Conservation (phyloP, 2,329 filamentous ascomycete genomes). For the Hymenoscyphus fraxineus region DNA sequence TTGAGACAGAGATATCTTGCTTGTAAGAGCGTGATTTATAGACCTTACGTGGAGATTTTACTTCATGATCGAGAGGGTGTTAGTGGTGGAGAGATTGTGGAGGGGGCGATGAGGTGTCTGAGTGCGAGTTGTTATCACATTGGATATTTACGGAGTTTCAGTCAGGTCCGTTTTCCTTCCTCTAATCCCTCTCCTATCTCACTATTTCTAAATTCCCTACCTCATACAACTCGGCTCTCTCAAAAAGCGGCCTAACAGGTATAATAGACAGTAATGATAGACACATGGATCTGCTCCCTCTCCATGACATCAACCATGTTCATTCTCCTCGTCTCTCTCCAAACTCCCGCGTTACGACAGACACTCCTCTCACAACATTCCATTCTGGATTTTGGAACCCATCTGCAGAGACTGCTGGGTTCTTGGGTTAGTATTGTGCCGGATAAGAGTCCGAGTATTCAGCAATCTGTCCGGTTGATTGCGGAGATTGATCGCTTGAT, state of each 20-base stretch:
- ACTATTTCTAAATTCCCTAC: background rate
- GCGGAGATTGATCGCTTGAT: conserved; percentile 44
- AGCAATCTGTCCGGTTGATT: conserved; percentile 46
- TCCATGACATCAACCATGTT: conserved; percentile 35
- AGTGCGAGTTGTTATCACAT: conserved; percentile 45
- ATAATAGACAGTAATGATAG: conserved; percentile 45
- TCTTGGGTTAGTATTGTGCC: conserved; percentile 21
- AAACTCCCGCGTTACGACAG: conserved; percentile 15
- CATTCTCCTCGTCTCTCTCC: conserved; percentile 22
- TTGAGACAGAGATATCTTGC: conserved; percentile 49
- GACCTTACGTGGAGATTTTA: conserved; percentile 46
- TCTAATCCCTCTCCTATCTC: background rate
- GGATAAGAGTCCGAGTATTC: conserved; percentile 40
- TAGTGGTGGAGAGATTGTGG: conserved; percentile 15
- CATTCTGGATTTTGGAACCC: conserved; percentile 18
- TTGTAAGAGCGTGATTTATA: conserved; percentile 50
- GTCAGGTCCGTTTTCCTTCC: conserved; percentile 29
- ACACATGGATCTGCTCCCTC: conserved; percentile 53
- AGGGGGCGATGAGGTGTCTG: conserved; percentile 32
- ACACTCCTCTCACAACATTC: conserved; percentile 15
- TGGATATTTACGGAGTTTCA: conserved; percentile 44
- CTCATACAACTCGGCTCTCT: background rate
- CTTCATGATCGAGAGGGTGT: conserved; percentile 15
- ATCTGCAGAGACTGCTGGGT: conserved; percentile 17
- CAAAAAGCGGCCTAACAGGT: background rate